Base-by-base conservation (phyloP, 208 protist species). In the Acanthamoeba sp. region DNA sequence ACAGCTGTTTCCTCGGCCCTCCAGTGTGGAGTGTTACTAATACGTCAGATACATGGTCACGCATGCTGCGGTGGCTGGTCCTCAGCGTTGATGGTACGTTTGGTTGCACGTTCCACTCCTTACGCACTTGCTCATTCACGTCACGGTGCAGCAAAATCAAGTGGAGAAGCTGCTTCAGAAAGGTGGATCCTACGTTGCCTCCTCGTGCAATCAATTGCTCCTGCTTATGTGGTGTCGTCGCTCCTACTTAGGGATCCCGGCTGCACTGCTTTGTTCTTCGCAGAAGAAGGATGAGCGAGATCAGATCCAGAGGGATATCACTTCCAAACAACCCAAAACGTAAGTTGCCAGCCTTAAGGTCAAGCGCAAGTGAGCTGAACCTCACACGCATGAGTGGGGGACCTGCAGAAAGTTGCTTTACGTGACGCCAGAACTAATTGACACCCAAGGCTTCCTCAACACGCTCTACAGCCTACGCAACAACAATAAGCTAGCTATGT, bases 401-500 rank as follows among this genome's bases (percentile, higher is more conserved):
- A 55, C 1, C 20, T 62, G 34, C 80, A 88, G 80, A n/a, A 97
- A 96, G 57, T 10, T 97, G 40, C 32, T 97, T 0, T 97, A 97
- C 57, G 90, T 97, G 1, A 97, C 96, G 36, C 96, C 96, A 2
- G 96, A 97, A 42, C 93, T 95, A 29, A 91, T 97, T 4, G 52
- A 57, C 55, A 93, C 64, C 22, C n/a, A 91, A 32, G 29, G 57
- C 36, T 95, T 95, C 59, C 69, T 80, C 7, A 76, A 94, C 5
- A 90, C 66, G 55, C 95, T 95, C 1, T 64, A 71, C 18, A 52
- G 12, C 5, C 59, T 96, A 38, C 48, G 32, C 16, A 93, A 93
- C 36, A 29, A 57, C 18, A 69, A 82, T 34, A 34, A 71, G 45
- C 73, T 95, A 3, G 50, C 76, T 36, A 71, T 95, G 59, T 55